Conservation (phyloP, 2,329 filamentous ascomycete genomes). For the Neoascochyta sp. region DNA sequence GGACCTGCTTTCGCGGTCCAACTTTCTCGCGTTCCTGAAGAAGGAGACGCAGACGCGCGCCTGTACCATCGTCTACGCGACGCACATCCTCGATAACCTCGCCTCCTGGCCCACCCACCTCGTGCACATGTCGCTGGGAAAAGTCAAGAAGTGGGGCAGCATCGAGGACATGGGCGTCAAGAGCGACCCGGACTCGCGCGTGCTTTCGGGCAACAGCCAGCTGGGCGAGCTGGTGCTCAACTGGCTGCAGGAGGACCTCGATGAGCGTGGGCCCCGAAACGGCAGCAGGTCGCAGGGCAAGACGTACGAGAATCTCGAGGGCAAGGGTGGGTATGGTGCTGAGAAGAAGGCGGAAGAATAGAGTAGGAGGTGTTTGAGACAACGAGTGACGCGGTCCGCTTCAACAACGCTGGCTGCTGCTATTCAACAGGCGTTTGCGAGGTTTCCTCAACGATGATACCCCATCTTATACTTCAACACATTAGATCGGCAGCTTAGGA, state of each 20-base stretch:
- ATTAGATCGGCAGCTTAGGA: too few relatives aligned
- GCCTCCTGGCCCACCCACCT: conserved; percentile 93
- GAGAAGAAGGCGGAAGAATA: conserved; percentile 44
- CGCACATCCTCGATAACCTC: conserved; percentile 93
- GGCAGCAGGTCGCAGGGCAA: conserved; percentile 53
- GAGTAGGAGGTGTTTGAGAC: neutral
- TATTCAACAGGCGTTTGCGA: conserved; percentile 23
- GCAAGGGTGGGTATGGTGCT: conserved; percentile 61
- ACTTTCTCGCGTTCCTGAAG: conserved; percentile 84
- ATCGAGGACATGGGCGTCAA: conserved; percentile 60
- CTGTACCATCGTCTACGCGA: conserved; percentile 95
- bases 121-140: conserved; percentile 90
- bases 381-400: conserved; percentile 9
- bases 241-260: conserved; percentile 81
- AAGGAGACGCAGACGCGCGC: conserved; percentile 75
- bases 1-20: conserved; percentile 77
- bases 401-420: conserved; percentile 24
- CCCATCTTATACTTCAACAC: conserved; percentile 33
- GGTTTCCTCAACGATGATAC: conserved; percentile 38
- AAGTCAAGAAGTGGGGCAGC: conserved; percentile 79
- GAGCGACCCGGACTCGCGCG: conserved; percentile 35
- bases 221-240: conserved; percentile 82
- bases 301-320: conserved; percentile 58
- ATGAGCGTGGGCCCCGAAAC: conserved; percentile 72
- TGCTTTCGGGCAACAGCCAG: conserved; percentile 68